These are phyloP conservation scores for Daldinia sp. DNA, from an alignment of 2,329 filamentous ascomycete species.

Conservation along the genomic window DNA sequence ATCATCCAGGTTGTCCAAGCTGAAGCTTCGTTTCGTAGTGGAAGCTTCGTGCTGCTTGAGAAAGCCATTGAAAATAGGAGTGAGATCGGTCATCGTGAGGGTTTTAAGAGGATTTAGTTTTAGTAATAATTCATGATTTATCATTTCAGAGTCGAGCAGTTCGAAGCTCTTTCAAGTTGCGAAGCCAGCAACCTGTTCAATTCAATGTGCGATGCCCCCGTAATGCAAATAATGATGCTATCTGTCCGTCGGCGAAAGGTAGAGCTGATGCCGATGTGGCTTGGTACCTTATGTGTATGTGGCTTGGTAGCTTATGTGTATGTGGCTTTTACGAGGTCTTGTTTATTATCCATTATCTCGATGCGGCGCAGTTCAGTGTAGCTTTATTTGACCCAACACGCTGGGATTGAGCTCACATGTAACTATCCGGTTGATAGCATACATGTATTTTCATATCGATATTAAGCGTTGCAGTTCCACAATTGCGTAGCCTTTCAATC, in stretches of 20 bases:
- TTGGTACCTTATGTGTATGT: slow-evolving; percentile 13
- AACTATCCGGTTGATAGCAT: background rate
- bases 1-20: slow-evolving; percentile 74
- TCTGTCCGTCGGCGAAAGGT: slow-evolving; percentile 18
- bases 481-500: background rate
- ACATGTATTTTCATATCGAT: background rate
- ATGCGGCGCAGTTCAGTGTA: background rate
- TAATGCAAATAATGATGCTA: slow-evolving; percentile 28
- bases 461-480: background rate
- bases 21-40: slow-evolving; percentile 59
- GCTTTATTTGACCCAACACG: slow-evolving; percentile 1
- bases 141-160: slow-evolving; percentile 21
- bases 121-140: slow-evolving; percentile 14
- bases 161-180: slow-evolving; percentile 4
- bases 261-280: slow-evolving; percentile 35
- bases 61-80: slow-evolving; percentile 75
- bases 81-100: slow-evolving; percentile 69
- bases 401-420: slow-evolving; percentile 7
- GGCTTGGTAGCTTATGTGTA: slow-evolving; percentile 15
- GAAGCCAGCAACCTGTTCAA: slow-evolving; percentile 42
- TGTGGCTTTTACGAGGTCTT: slow-evolving; percentile 1
- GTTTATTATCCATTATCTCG: background rate
- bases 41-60: slow-evolving; percentile 70
- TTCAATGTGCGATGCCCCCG: slow-evolving; percentile 18
- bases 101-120: background rate